Evolutionary conservation across 768 basidiomycete genomes (phyloP).

Genomic region (Panaeolus papilionaceus): DNA sequence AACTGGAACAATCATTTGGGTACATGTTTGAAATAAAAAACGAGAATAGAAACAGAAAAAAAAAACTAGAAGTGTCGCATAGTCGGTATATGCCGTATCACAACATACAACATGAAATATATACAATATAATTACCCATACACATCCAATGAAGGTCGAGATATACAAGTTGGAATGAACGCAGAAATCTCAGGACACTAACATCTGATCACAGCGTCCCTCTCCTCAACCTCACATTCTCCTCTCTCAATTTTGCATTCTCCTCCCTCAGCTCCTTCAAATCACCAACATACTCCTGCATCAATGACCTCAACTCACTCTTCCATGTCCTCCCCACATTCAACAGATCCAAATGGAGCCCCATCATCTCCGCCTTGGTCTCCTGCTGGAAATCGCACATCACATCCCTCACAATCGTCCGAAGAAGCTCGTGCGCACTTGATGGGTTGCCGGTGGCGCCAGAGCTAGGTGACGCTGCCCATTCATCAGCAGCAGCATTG

Average conservation of each 20-base stretch:
- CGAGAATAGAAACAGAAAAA: not conserved
- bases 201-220: conserved; percentile 29
- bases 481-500: conserved; percentile 29
- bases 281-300: conserved; percentile 69
- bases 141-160: not conserved
- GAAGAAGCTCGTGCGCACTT: conserved; percentile 64
- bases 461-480: conserved; percentile 28
- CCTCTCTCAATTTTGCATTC: conserved; percentile 67
- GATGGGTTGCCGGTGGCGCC: not conserved
- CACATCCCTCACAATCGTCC: conserved; percentile 69
- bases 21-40: not conserved
- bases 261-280: conserved; percentile 67
- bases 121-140: not conserved
- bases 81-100: not conserved
- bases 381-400: conserved; percentile 78
- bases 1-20: not conserved
- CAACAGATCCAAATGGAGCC: conserved; percentile 75
- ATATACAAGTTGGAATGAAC: not conserved
- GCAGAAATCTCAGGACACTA: not conserved
- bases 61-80: not conserved
- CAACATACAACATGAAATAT: not conserved
- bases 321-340: conserved; percentile 76
- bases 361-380: conserved; percentile 73
- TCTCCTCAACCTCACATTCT: conserved; percentile 68
- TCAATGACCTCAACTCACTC: conserved; percentile 62